Base-by-base conservation (phyloP, 371 early-diverging fungal species). In the Mucor sp. region DNA sequence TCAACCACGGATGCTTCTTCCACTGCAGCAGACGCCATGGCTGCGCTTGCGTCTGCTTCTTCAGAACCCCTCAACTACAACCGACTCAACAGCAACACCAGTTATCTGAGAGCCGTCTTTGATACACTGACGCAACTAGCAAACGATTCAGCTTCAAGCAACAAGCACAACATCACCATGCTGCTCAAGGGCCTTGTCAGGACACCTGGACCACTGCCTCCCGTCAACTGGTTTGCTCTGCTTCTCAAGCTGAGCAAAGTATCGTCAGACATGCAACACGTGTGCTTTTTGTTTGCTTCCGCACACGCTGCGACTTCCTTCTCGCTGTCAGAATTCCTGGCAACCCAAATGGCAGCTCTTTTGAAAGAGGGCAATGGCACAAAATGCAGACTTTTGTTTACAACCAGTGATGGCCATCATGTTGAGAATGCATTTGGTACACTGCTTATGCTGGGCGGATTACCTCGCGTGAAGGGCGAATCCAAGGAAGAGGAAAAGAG, bases 221-320 rank as follows among this genome's bases (percentile, higher is more conserved):
- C 86, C 0, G 88, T 88, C 9, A 86, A 88, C 47, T 88, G 88
- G 88, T 86, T 84, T 63, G 72, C 69, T 0, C 33, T 85, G 15
- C 50, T 86, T 39, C 70, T 65, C 1, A 74, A 76, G 12, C 30
- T 83, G 9, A 69, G 80, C 6, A 69, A 67, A 9, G 19, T 78
- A 11, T 78, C 81, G 15, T 66, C 70, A 0, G 19, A 28, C 1
- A 30, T 79, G 14, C 71, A 66, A 17, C 30, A 37, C 0, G 39
- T 74, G 1, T 78, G 81, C n/a, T 71, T 86, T 14, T 58, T 43
- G 0, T 74, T 88, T 76, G 86, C 88, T 2, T 77, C 81, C 1
- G 65, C 64, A 6, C 88, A 88, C 65, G 85, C 86, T n/a, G 62
- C 64, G 12, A 81, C 86, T 3, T 88, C 88, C 6, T 69, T 79